A percentile compares a stretch with the other conserved stretches of the same genome.
Conservation (phyloP, 2,329 filamentous ascomycete species). For the Diaporthe citri region DNA sequence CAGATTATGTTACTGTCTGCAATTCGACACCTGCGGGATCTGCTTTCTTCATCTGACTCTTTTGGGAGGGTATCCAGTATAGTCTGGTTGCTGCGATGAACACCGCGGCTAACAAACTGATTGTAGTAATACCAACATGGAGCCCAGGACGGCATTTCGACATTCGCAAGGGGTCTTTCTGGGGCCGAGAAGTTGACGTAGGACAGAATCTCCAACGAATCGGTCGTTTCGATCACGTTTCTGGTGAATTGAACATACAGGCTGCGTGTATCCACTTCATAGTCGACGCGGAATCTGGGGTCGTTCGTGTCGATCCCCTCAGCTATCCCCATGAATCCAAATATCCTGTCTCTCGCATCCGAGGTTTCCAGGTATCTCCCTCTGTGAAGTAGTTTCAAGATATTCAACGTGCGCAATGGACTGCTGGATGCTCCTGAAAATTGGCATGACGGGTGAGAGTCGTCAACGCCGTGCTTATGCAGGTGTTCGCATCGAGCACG, state of each 20-base stretch:
- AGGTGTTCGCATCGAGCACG: background rate
- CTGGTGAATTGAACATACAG: background rate
- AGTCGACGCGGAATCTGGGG: background rate
- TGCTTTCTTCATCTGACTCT: background rate
- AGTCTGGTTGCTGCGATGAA: background rate
- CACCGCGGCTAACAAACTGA: background rate
- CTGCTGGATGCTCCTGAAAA: too few species aligned
- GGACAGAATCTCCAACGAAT: background rate
- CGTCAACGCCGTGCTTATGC: rapidly evolving
- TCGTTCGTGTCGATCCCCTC: background rate
- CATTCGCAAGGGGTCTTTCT: background rate
- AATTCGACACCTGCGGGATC: background rate
- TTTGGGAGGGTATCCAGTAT: background rate
- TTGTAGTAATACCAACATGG: background rate
- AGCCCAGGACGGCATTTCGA: background rate
- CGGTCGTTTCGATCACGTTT: background rate
- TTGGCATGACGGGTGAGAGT: too few species aligned
- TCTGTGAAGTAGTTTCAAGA: background rate
- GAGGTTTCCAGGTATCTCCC: constrained; percentile 1
- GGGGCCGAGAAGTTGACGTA: background rate
- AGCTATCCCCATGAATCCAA: constrained; percentile 10
- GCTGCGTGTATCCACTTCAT: background rate
- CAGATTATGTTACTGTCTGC: background rate
- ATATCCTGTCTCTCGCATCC: constrained; percentile 29
- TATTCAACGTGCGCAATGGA: background rate